Evolutionary conservation across 1,139 yeast genomes (phyloP).

Genomic region (Debaryomycetaceae sp.): DNA sequence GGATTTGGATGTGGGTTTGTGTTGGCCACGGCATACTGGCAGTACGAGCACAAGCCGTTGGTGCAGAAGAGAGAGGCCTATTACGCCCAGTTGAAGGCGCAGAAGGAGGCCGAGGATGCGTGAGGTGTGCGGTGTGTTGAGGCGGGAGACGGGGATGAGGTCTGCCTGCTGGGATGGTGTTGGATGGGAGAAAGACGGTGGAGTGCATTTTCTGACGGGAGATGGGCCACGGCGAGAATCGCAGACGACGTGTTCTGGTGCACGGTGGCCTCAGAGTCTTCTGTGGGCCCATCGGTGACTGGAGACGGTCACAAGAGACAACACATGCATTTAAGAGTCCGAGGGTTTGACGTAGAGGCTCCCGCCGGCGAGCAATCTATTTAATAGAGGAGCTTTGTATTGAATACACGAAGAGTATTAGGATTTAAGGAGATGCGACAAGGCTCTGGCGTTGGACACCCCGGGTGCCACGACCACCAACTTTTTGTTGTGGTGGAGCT

Average conservation of each 20-base stretch:
- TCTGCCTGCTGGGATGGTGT: background rate
- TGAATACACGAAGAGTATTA: background rate
- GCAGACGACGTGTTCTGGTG: too few species aligned
- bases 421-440: background rate
- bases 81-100: conserved; percentile 72
- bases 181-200: background rate
- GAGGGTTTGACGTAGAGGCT: background rate
- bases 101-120: conserved; percentile 65
- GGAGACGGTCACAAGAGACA: background rate
- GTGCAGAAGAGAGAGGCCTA: conserved; percentile 79
- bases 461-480: conserved; percentile 56
- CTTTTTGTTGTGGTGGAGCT: conserved; percentile 34
- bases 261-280: too few species aligned
- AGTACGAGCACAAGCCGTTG: conserved; percentile 58
- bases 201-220: background rate
- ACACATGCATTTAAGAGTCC: background rate
- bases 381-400: background rate
- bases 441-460: conserved; percentile 35
- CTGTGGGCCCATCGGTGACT: too few species aligned
- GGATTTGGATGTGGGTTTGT: conserved; percentile 51
- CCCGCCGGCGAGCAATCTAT: background rate
- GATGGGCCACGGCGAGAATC: too few species aligned
- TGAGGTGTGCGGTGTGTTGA: too few species aligned
- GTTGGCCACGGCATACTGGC: conserved; percentile 33
- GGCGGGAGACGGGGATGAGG: too few species aligned